Conservation (phyloP, 495 filamentous ascomycete genomes). For the Aspergillus heteromorphus region DNA sequence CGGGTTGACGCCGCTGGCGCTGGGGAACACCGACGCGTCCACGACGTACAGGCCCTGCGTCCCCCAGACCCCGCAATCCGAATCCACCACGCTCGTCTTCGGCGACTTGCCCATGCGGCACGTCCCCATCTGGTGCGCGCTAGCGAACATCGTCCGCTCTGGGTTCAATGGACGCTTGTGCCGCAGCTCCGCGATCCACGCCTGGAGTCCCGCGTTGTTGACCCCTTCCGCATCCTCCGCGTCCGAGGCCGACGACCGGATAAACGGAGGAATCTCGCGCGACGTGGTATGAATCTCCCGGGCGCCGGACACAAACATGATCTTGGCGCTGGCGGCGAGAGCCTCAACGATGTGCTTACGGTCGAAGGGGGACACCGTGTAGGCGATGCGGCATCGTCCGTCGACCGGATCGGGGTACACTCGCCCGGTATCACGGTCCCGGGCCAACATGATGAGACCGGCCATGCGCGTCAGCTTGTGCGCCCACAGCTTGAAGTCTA, state of each 20-base stretch:
- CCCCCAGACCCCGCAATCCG: slow-evolving; percentile 71
- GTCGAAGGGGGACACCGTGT: slow-evolving; percentile 65
- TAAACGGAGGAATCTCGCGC: slow-evolving; percentile 59
- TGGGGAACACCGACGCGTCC: slow-evolving; percentile 87
- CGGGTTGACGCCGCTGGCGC: slow-evolving; percentile 86
- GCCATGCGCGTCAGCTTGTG: slow-evolving; percentile 59
- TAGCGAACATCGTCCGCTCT: slow-evolving; percentile 46
- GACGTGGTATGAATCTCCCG: slow-evolving; percentile 64
- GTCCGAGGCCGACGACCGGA: slow-evolving; percentile 42
- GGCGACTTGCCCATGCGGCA: slow-evolving; percentile 67
- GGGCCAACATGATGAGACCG: slow-evolving; percentile 62
- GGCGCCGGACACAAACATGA: slow-evolving; percentile 72
- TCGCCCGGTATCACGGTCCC: slow-evolving; percentile 67
- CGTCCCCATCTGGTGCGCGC: slow-evolving; percentile 89
- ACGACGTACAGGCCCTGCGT: slow-evolving; percentile 67
- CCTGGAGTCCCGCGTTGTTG: slow-evolving; percentile 60
- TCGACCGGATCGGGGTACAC: slow-evolving; percentile 70
- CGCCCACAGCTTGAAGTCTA: slow-evolving; percentile 61
- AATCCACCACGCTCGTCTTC: slow-evolving; percentile 67
- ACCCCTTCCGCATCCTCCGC: slow-evolving; percentile 44
- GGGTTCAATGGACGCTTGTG: slow-evolving; percentile 44
- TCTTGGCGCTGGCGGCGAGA: slow-evolving; percentile 64
- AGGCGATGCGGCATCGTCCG: slow-evolving; percentile 59
- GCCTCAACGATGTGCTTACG: slow-evolving; percentile 62
- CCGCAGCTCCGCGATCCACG: slow-evolving; percentile 62